These are phyloP conservation scores for Colletotrichum neosansevieriae DNA, from an alignment of 2,329 filamentous ascomycete genomes.

Conservation along the genomic window DNA sequence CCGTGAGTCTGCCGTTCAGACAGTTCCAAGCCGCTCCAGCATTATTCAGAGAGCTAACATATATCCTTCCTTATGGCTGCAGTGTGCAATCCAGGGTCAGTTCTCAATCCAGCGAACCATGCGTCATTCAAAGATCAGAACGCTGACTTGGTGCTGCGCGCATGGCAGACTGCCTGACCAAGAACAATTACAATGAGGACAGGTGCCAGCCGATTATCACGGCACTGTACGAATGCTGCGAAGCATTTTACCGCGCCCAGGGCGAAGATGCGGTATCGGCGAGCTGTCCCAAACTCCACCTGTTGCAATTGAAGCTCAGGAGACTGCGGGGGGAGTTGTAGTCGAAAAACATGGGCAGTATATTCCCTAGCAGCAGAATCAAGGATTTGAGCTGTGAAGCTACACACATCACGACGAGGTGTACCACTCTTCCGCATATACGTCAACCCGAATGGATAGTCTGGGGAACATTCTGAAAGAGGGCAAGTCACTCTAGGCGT, in stretches of 20 bases:
- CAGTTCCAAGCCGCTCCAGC: conserved; percentile 8
- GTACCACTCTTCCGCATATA: conserved; percentile 60
- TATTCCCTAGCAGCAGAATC: background rate
- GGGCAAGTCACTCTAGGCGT: conserved; percentile 87
- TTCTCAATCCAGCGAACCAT: background rate
- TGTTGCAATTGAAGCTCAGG: conserved; percentile 87
- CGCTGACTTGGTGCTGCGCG: background rate
- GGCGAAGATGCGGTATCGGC: conserved; percentile 81
- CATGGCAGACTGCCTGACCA: conserved; percentile 80
- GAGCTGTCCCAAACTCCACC: conserved; percentile 86
- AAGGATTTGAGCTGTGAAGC: background rate
- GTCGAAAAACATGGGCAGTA: background rate
- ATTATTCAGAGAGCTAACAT: background rate
- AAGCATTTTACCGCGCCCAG: conserved; percentile 84
- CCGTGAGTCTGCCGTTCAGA: conserved; percentile 63
- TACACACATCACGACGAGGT: conserved; percentile 44
- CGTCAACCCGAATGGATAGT: conserved; percentile 62
- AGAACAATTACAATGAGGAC: conserved; percentile 86
- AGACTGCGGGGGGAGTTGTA: conserved; percentile 68
- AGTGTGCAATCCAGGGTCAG: conserved; percentile 11
- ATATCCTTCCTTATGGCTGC: background rate
- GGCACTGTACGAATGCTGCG: conserved; percentile 93
- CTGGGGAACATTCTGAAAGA: conserved; percentile 80
- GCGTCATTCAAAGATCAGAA: no score
- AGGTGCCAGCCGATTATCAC: conserved; percentile 84